phyloP scores from a whole-genome alignment of 495 filamentous ascomycete species.

The Aspergillus bertholletiae region DNA sequence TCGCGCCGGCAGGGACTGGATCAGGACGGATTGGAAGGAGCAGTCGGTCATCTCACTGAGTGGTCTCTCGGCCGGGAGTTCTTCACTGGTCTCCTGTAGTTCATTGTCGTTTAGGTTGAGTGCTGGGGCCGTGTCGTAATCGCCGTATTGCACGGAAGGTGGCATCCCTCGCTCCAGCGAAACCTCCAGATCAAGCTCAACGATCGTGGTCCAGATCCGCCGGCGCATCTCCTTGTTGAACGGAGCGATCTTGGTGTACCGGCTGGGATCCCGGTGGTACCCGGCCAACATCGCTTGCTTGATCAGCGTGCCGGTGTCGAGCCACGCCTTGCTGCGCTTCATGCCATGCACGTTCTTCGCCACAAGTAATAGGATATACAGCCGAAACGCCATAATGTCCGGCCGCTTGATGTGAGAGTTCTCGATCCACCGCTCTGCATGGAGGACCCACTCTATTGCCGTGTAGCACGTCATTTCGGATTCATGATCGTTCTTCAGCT shows the following conservation, averaged over 20 bases:
- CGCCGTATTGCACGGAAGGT: constrained; percentile 47
- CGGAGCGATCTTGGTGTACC: constrained; percentile 49
- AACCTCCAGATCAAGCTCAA: constrained; percentile 60
- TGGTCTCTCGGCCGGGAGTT: constrained; percentile 29
- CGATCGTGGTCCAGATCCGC: constrained; percentile 63
- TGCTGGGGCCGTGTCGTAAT: constrained; percentile 56
- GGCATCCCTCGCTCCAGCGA: constrained; percentile 58
- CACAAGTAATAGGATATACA: constrained; percentile 56
- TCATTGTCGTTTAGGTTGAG: constrained; percentile 49
- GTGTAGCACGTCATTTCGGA: constrained; percentile 41
- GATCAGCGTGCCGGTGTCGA: constrained; percentile 53
- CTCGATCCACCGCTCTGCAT: constrained; percentile 60
- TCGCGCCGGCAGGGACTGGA: constrained; percentile 33
- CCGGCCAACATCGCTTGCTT: constrained; percentile 55
- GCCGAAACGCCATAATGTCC: constrained; percentile 53
- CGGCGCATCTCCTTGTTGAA: constrained; percentile 64
- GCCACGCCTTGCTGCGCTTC: constrained; percentile 56
- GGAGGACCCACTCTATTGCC: constrained; percentile 59
- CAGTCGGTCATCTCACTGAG: constrained; percentile 34
- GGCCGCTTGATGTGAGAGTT: constrained; percentile 52
- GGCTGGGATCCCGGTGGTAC: constrained; percentile 52
- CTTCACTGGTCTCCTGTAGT: constrained; percentile 32
- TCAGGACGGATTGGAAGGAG: constrained; percentile 32
- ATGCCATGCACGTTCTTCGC: constrained; percentile 54
- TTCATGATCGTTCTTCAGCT: constrained; percentile 45